Evolutionary conservation across 371 early-diverging fungal genomes (phyloP), one percentile per base, ranked within the genome.

Genomic region (Syncephalastrum monosporum): DNA sequence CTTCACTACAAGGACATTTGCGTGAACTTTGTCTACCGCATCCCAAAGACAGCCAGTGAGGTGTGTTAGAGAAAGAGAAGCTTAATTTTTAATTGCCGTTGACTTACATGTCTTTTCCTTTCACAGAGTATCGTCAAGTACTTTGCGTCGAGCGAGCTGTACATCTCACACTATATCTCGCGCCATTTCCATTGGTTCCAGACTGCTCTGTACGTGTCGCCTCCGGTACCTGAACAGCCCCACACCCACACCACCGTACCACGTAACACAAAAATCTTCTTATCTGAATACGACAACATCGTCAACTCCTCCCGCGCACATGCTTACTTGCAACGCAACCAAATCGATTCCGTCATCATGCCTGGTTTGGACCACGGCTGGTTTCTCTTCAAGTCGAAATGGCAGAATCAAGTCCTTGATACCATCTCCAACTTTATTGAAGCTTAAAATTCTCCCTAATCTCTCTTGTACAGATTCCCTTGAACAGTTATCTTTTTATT

Each of bases 171-270:
- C 61, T 87, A 73, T 48, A 85, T 90, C 48, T 73, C 77, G 45
- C 80, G 87, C 1, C 82, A 85, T 47, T 88, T 88, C 64, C 81
- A 81, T 45, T 88, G 88, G 88, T 78, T 72, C 63, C 76, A 86
- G 55, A 74, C 78, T 27, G 73, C 78, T 24, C 67, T 86, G 19
- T 86, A 75, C 57, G 63, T 69, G 14, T 56, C 70, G 4, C 71
- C 75, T 6, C 55, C 46, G 55, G 6, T 49, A 63, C 17, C 56
- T 60, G 19, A 49, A 63, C 16, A 58, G 55, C 46, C 61, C 46
- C 13, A 61, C 59, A 10, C 57, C 10, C 60, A 70, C 33, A 62
- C 59, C 2, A 51, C 46, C 13, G 54, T 72, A 57, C 74, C 78
- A 14, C 27, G 50, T 5, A 59, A 64, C 13, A 71, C 67, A 27